Evolutionary conservation across 768 basidiomycete genomes (phyloP).

Genomic region (Leccinum imitatum): DNA sequence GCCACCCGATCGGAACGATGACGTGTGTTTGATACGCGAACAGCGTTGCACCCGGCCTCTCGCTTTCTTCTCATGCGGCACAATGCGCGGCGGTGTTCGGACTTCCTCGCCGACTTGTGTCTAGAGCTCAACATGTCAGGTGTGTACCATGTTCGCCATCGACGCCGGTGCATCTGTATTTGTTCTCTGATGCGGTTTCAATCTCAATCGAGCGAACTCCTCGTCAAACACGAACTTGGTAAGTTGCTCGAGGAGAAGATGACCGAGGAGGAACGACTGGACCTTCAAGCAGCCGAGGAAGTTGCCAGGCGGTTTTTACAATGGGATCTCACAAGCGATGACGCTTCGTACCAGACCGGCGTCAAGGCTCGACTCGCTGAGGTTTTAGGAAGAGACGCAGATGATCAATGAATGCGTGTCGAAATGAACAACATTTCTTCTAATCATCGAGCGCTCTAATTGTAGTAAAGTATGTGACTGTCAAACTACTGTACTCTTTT

Average conservation of each 20-base stretch:
- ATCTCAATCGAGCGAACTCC: slow-evolving; percentile 46
- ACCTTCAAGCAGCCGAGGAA: slow-evolving; percentile 71
- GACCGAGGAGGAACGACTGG: slow-evolving; percentile 58
- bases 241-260: slow-evolving; percentile 74
- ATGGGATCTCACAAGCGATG: slow-evolving; percentile 61
- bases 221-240: slow-evolving; percentile 63
- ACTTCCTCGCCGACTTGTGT: slow-evolving; percentile 64
- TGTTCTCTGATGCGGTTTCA: slow-evolving; percentile 1
- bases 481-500: slow-evolving; percentile 26
- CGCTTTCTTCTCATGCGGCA: slow-evolving; percentile 77
- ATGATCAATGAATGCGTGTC: neutral
- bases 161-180: neutral
- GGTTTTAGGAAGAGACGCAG: slow-evolving; percentile 21
- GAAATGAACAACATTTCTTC: neutral
- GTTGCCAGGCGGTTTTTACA: slow-evolving; percentile 73
- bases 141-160: slow-evolving; percentile 48
- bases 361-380: slow-evolving; percentile 28
- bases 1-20: neutral
- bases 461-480: neutral
- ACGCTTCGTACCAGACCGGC: slow-evolving; percentile 22
- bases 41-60: slow-evolving; percentile 73
- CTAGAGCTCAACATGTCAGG: slow-evolving; percentile 80
- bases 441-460: neutral
- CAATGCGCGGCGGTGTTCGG: slow-evolving; percentile 87
- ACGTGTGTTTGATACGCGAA: neutral